A percentile compares a stretch with the other conserved stretches of the same genome.
Evolutionary conservation across 305 asterid genomes (phyloP).

Genomic region (Petunia hybrid): DNA sequence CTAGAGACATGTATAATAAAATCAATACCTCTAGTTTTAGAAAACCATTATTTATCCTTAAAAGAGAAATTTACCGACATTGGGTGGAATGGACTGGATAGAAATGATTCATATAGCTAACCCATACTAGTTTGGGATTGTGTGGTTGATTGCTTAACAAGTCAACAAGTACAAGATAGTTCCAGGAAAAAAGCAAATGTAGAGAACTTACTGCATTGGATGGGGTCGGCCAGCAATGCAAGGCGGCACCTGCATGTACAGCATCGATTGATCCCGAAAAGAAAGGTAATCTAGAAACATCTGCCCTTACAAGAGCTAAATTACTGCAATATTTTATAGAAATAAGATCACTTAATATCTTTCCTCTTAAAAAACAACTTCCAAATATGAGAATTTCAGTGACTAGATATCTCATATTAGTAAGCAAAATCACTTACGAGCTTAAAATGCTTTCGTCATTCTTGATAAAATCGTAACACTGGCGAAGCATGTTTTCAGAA

Average conservation of each 20-base stretch:
- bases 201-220: conserved; percentile 74
- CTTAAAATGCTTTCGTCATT: conserved; percentile 61
- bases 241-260: conserved; percentile 97
- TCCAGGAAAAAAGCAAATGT: background rate
- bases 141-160: background rate
- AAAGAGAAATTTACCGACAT: background rate
- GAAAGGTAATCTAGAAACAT: conserved; percentile 92
- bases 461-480: conserved; percentile 79
- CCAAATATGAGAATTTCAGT: background rate
- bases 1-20: background rate
- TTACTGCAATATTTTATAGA: conserved; percentile 52
- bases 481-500: conserved; percentile 97
- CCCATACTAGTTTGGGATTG: background rate
- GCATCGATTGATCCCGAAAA: conserved; percentile 88
- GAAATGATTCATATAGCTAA: background rate
- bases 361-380: conserved; percentile 4
- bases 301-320: conserved; percentile 94
- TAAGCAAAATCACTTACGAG: conserved; percentile 59
- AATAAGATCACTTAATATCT: conserved; percentile 20
- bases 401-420: background rate
- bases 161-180: background rate
- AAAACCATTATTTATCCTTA: background rate
- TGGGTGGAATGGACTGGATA: background rate
- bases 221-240: conserved; percentile 99
- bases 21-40: background rate